phyloP scores from a whole-genome alignment of 1,284 basidiomycete species.

The Blastosporella zonata region DNA sequence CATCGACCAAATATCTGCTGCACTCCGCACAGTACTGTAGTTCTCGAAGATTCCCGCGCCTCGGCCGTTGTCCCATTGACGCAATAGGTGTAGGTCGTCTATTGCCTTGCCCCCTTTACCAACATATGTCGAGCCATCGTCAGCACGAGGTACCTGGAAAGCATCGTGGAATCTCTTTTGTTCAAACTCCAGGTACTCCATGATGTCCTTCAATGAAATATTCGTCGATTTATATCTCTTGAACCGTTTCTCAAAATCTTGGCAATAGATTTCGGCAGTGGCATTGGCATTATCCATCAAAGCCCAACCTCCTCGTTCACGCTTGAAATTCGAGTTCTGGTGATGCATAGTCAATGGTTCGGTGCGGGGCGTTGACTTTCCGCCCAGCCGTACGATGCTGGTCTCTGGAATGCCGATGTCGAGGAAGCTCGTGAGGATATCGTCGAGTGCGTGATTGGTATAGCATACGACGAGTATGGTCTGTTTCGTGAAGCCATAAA shows the following conservation, averaged over 20 bases:
- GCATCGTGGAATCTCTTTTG: slow-evolving; percentile 42
- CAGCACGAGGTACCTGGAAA: slow-evolving; percentile 40
- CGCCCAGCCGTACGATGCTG: slow-evolving; percentile 51
- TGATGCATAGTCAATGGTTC: slow-evolving; percentile 40
- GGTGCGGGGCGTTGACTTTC: slow-evolving; percentile 46
- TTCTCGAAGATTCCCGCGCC: slow-evolving; percentile 41
- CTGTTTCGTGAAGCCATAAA: slow-evolving; percentile 42
- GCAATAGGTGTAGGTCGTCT: slow-evolving; percentile 38
- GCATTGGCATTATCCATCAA: slow-evolving; percentile 34
- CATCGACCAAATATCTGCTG: slow-evolving; percentile 46
- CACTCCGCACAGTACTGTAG: slow-evolving; percentile 24
- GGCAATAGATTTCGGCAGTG: background rate
- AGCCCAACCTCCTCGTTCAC: slow-evolving; percentile 33
- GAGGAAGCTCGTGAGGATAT: slow-evolving; percentile 57
- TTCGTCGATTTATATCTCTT: slow-evolving; percentile 26
- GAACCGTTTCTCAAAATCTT: slow-evolving; percentile 26
- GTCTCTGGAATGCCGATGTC: slow-evolving; percentile 50
- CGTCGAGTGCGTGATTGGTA: slow-evolving; percentile 66
- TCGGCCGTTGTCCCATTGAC: slow-evolving; percentile 41
- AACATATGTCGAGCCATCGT: slow-evolving; percentile 42
- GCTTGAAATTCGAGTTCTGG: slow-evolving; percentile 24
- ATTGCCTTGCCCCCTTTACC: slow-evolving; percentile 37
- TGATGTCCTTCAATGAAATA: slow-evolving; percentile 28
- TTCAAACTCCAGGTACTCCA: slow-evolving; percentile 46
- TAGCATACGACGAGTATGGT: slow-evolving; percentile 62